Percentiles rank a stretch among this genome's conserved stretches.
Evolutionary conservation across 805 yeast species (phyloP).

Genomic region (Pichia deserticola): DNA sequence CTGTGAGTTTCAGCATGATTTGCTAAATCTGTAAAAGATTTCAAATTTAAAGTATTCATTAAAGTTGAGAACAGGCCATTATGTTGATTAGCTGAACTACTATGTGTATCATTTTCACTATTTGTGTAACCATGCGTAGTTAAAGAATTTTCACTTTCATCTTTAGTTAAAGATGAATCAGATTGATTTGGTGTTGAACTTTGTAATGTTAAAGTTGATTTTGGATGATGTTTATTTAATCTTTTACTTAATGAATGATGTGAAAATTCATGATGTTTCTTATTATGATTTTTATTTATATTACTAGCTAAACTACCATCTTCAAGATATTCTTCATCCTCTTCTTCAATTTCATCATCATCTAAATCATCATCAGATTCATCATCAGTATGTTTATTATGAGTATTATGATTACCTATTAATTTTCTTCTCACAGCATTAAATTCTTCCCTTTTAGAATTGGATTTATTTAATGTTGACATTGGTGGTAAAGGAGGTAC

Average conservation of each 20-base stretch:
- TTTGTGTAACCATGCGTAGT: neutral
- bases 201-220: neutral
- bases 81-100: neutral
- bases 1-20: conserved; percentile 3
- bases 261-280: neutral
- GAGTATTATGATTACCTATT: conserved; percentile 1
- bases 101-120: neutral
- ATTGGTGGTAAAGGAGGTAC: conserved; percentile 4
- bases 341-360: neutral
- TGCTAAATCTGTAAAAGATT: conserved; percentile 14
- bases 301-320: conserved; percentile 1
- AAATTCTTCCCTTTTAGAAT: conserved; percentile 3
- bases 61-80: conserved; percentile 23
- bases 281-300: neutral
- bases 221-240: neutral
- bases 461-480: neutral
- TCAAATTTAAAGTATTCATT: conserved; percentile 22
- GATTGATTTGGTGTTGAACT: conserved; percentile 7
- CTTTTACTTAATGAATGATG: neutral
- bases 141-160: neutral
- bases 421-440: conserved; percentile 8
- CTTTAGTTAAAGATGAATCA: neutral
- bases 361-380: neutral
- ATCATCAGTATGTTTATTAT: neutral
- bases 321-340: neutral